These are phyloP conservation scores for Phascolomyces articulosus DNA, from an alignment of 371 early-diverging fungal genomes.

Conservation along the genomic window DNA sequence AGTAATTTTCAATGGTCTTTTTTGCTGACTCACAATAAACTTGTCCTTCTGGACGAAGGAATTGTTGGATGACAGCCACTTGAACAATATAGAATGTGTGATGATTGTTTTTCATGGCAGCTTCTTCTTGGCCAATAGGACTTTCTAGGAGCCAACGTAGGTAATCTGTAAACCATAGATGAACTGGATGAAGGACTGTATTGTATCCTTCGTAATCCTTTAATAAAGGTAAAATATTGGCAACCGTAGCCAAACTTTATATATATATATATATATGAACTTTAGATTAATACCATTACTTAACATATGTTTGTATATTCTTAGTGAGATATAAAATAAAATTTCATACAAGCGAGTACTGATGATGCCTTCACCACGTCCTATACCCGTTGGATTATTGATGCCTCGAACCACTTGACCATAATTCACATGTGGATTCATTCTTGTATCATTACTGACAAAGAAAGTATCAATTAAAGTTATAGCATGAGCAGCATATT, in stretches of 20 bases:
- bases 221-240: slow-evolving; percentile 34
- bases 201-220: slow-evolving; percentile 18
- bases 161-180: slow-evolving; percentile 33
- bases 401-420: slow-evolving; percentile 42
- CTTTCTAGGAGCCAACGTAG: slow-evolving; percentile 31
- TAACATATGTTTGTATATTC: too few relatives aligned
- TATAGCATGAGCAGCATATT: slow-evolving; percentile 35
- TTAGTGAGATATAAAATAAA: too few relatives aligned
- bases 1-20: slow-evolving; percentile 16
- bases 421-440: slow-evolving; percentile 47
- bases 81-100: slow-evolving; percentile 42
- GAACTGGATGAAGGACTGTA: slow-evolving; percentile 10
- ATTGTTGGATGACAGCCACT: slow-evolving; percentile 26
- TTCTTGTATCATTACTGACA: slow-evolving; percentile 33
- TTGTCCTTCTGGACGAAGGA: slow-evolving; percentile 14
- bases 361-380: slow-evolving; percentile 42
- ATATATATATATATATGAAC: background rate
- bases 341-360: slow-evolving; percentile 36
- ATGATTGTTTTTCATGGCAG: slow-evolving; percentile 34
- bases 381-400: slow-evolving; percentile 28
- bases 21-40: background rate
- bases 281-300: too few relatives aligned
- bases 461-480: slow-evolving; percentile 35
- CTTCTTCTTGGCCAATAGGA: slow-evolving; percentile 19
- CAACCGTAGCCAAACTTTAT: slow-evolving; percentile 34